Evolutionary conservation across 345 rosid genomes (phyloP), one percentile per base, ranked within the genome.

Genomic region (Melaleuca alternifolia): DNA sequence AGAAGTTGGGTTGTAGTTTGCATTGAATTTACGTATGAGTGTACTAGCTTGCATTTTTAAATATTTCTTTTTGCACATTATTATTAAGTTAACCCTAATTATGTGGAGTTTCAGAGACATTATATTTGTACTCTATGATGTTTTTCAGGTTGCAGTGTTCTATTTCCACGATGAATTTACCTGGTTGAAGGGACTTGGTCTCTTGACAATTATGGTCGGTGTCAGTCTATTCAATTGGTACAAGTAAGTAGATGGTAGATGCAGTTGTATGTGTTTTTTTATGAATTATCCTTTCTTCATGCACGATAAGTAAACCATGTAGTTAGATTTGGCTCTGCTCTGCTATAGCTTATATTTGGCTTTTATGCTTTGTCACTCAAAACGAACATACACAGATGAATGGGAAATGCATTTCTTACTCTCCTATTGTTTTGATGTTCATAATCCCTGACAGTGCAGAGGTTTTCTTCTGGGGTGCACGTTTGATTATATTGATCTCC

Each of bases 161-260:
- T 97, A 97, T 88, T 97, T 97, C 90, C 98, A 96, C 48, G 99
- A 97, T 71, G 92, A 95, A 81, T 97, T 97, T 89, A 96, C 98
- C 28, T 95, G 97, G 99, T 91, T 97, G 84, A 97, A 96, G 92
- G 99, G 98, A 82, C 85, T 88, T 85, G 99, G 99, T 83, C 99
- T 97, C 79, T 44, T 92, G 87, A 93, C 92, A 50, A 97, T 97
- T 61, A 95, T 97, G 96, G 75, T 93, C 84, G 99, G 99, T 56
- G 99, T 97, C 88, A 88, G 98, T 91, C 92, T 97, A 86, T 97
- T 96, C 93, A 97, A 97, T 88, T 96, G 96, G 99, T 97, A 93
- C 98, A 97, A 96, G 99, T 97, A 94, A 96, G 99, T 95, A 51
- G 83, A 71, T 20, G 12, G 21, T 84, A 87, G 85, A 28, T 57